Base-by-base conservation (phyloP, 106 monocot genomes). In the Apostasia shenzhenica region DNA sequence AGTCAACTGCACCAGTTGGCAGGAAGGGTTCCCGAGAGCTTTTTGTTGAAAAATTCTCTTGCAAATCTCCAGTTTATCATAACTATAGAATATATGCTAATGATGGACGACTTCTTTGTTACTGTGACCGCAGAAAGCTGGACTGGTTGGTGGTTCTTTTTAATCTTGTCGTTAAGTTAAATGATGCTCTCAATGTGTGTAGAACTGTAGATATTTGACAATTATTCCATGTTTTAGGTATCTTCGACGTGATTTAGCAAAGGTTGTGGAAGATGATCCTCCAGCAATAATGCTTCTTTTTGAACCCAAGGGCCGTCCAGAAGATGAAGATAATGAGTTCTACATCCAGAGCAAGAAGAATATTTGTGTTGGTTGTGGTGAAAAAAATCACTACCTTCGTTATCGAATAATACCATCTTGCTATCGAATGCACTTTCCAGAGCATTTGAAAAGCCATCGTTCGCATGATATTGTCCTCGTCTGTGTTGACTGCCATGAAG, bases 401-500 rank as follows among this genome's bases (percentile, higher is more conserved):
- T 97, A 97, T 45, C 67, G 95, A 41, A 89, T 97, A 48, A 97
- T 97, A 79, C 95, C 95, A 39, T 97, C 95, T 14, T 97, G 95
- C 82, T 97, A 97, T 69, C 84, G 95, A 81, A 83, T 92, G 78
- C 92, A 97, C 60, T 97, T 97, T 66, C 89, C 95, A n/a, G 95
- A 97, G 85, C 95, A 92, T 79, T 75, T 97, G 75, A 97, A 97
- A 82, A 97, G 95, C 14, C 95, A 97, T 59, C 77, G 92, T 26
- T 97, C 95, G 43, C 95, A 97, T 87, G 95, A 97, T 79, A 92
- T 92, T 71, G 92, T 97, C 41, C 86, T 97, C 2, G 79, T 97
- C 11, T 97, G 95, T 72, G 95, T 97, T 55, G 95, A 97, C 70
- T 97, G 95, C 48, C 95, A 97, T 81, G 95, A 97, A 86, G 75